Base-by-base conservation (phyloP, 2,329 filamentous ascomycete species). In the Waltergamsia citrina region DNA sequence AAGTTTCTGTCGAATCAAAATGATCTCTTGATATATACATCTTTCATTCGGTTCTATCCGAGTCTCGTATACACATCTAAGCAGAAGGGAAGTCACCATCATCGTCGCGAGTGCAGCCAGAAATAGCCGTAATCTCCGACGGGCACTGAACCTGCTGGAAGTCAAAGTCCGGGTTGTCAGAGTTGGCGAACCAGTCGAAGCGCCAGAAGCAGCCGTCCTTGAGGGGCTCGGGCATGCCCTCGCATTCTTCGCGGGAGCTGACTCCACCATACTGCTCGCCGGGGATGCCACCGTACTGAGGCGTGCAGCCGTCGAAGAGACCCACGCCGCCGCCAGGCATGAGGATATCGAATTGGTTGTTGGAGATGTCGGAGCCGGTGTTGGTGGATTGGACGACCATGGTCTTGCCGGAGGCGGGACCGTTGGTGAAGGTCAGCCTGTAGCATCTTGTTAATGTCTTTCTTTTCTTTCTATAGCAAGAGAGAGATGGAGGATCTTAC, bases 371-470 rank as follows among this genome's bases (percentile, higher is more conserved):
- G 15, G 60, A 62, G 20, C 74, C 75, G 3, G 74, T 80, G 51
- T 79, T 80, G 22, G 71, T 77, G 7, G 71, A 69, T 48, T 81
- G 76, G 12, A 81, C 67, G 34, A 80, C 60, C 69, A 80, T 74
- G 38, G 63, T 70, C 58, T 80, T 79, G 35, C 74, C 74, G 18
- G 59, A 53, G 15, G 73, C 63, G 6, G 67, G 54, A 5, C 68
- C 68, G 27, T 52, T 55, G 2, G 62, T 69, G 43, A 70, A 69
- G 19, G 69, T 73, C 30, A 78, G 54, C 19, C 50, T 33, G 18
- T 14, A 14, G 8, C 7, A n/a, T n/a, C 8, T 24, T 54, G 7
- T 15, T 7, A 35, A 25, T 25, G n/a, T n/a, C n/a, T n/a, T n/a
- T n/a, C n/a, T n/a, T n/a, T n/a, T n/a, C n/a, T n/a, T n/a, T n/a